phyloP scores from a whole-genome alignment of 257 asterid genomes.

The Solanum dulcamara region DNA sequence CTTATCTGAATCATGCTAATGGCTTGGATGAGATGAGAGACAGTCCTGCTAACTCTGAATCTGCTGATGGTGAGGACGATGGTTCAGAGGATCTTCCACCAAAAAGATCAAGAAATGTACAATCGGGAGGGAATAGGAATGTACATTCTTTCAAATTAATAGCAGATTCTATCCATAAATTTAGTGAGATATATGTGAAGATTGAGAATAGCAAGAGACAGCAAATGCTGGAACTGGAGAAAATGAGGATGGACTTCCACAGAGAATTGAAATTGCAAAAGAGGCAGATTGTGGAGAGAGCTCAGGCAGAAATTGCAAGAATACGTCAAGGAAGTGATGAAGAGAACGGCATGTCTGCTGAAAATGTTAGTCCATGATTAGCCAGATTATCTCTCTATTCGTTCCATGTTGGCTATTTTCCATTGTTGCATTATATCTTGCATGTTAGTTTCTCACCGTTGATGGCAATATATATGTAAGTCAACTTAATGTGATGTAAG shows the following conservation, averaged over 20 bases:
- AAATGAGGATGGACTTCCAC: slow-evolving; percentile 75
- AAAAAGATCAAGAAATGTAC: slow-evolving; percentile 22
- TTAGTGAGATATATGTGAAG: slow-evolving; percentile 66
- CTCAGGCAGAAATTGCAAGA: slow-evolving; percentile 67
- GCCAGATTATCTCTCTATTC: not conserved
- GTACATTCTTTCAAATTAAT: slow-evolving; percentile 44
- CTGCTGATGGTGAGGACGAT: slow-evolving; percentile 30
- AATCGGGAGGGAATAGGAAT: not conserved
- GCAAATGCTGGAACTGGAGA: slow-evolving; percentile 74
- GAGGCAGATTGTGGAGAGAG: slow-evolving; percentile 73
- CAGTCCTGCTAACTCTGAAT: slow-evolving; percentile 57
- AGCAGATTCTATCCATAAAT: slow-evolving; percentile 69
- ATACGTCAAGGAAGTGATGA: slow-evolving; percentile 57
- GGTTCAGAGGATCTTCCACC: slow-evolving; percentile 49
- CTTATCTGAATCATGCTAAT: slow-evolving; percentile 39
- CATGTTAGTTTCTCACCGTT: not conserved
- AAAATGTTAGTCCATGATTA: slow-evolving; percentile 31
- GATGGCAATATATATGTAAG: slow-evolving; percentile 6
- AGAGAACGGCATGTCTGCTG: slow-evolving; percentile 38
- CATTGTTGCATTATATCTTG: slow-evolving; percentile 25
- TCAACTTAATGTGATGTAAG: not conserved
- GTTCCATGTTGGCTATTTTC: slow-evolving; percentile 6
- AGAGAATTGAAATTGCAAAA: slow-evolving; percentile 70
- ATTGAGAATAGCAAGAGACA: slow-evolving; percentile 69
- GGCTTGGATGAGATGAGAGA: slow-evolving; percentile 77